A percentile compares a stretch with the other conserved stretches of the same genome.
Conservation (phyloP, 768 basidiomycete species). For the Suillus subalutaceus region DNA sequence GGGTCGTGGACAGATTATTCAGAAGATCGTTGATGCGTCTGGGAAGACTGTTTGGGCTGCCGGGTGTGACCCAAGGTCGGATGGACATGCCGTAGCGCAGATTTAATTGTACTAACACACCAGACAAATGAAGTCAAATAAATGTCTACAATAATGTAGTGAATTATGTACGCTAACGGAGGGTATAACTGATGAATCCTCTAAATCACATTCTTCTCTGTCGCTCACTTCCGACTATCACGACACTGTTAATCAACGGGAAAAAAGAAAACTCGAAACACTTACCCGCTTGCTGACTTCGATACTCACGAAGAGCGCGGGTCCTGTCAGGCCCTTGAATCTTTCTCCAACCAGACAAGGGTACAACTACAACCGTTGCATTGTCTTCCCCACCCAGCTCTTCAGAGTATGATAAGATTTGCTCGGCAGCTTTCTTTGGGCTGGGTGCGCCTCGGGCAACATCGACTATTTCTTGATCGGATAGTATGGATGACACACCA, state of each 20-base stretch:
- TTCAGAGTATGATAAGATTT: slow-evolving; percentile 84
- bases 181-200: slow-evolving; percentile 3
- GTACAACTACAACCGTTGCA: slow-evolving; percentile 87
- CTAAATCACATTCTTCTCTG: slow-evolving; percentile 60
- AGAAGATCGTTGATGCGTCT: slow-evolving; percentile 65
- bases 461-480: slow-evolving; percentile 94
- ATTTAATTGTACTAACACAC: slow-evolving; percentile 47
- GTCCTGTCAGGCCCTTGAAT: slow-evolving; percentile 81
- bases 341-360: slow-evolving; percentile 90
- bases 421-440: slow-evolving; percentile 81
- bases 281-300: slow-evolving; percentile 65
- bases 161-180: slow-evolving; percentile 10
- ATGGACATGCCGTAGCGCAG: slow-evolving; percentile 87
- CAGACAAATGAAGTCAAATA: slow-evolving; percentile 5
- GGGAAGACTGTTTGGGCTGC: slow-evolving; percentile 91
- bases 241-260: slow-evolving; percentile 10
- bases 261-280: neutral
- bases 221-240: slow-evolving; percentile 63
- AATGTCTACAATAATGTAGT: slow-evolving; percentile 6
- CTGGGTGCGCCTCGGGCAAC: slow-evolving; percentile 71
- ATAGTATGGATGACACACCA: slow-evolving; percentile 87
- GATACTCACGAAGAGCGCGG: slow-evolving; percentile 79
- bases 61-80: slow-evolving; percentile 86
- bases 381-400: slow-evolving; percentile 87
- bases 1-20: slow-evolving; percentile 90